These are phyloP conservation scores for Desmodesmus armatus DNA, from an alignment of 139 green algal genomes.

Conservation along the genomic window DNA sequence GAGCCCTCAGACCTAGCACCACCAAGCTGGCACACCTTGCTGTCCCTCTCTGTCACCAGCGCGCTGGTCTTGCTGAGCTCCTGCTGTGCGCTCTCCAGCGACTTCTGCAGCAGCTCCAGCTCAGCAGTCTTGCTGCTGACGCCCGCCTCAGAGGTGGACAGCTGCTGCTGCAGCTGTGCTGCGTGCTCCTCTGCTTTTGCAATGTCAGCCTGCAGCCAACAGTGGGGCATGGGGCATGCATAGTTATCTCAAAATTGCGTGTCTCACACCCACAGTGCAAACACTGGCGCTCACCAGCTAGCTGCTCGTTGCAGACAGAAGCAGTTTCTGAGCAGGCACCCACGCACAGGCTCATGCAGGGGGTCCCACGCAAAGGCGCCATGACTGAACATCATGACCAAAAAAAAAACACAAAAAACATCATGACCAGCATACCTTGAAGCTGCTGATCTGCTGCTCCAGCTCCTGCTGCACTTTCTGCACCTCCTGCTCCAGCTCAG, in stretches of 20 bases:
- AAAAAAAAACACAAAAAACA: too few relatives aligned
- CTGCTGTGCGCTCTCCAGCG: slow-evolving; percentile 25
- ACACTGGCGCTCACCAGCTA: too few relatives aligned
- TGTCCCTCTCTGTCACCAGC: slow-evolving; percentile 44
- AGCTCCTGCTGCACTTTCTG: slow-evolving; percentile 46
- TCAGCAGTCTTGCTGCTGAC: neutral
- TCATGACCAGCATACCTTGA: neutral
- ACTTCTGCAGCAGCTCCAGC: slow-evolving; percentile 20
- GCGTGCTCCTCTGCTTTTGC: slow-evolving; percentile 31
- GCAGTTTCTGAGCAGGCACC: too few relatives aligned
- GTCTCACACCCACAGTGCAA: too few relatives aligned
- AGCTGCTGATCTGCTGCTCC: slow-evolving; percentile 28
- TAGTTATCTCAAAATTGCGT: too few relatives aligned
- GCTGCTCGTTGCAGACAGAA: too few relatives aligned
- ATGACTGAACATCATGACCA: too few relatives aligned
- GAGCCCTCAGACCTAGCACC: too few relatives aligned
- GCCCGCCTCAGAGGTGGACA: slow-evolving; percentile 28
- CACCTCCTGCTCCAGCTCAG: slow-evolving; percentile 33
- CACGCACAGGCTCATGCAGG: neutral
- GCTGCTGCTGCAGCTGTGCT: slow-evolving; percentile 43
- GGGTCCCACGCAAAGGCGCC: too few relatives aligned
- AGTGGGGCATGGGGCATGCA: too few relatives aligned
- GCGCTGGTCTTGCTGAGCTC: slow-evolving; percentile 39
- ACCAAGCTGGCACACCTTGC: slow-evolving; percentile 56
- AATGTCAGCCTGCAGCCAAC: slow-evolving; percentile 48